A percentile compares a stretch with the other conserved stretches of the same genome.
These are phyloP conservation scores for Scalesia atractyloides DNA, from an alignment of 129 eudicot genomes.

Conservation along the genomic window DNA sequence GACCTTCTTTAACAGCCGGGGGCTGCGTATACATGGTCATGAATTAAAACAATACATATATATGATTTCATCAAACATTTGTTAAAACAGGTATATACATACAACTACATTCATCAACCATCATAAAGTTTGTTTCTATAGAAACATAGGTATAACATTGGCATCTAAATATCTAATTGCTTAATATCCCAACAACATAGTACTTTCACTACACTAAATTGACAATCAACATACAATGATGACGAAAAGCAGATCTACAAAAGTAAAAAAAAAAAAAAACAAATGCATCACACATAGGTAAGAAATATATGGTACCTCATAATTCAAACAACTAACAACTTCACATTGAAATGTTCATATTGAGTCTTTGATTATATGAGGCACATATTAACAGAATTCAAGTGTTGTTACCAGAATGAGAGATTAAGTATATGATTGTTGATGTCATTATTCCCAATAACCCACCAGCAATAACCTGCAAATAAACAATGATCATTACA, in stretches of 20 bases:
- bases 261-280: background rate
- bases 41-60: too few relatives aligned
- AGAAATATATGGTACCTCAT: background rate
- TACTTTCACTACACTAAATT: constrained; percentile 16
- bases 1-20: too few relatives aligned
- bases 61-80: background rate
- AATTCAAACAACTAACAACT: constrained; percentile 3
- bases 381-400: constrained; percentile 19
- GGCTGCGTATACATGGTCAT: too few relatives aligned
- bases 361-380: background rate
- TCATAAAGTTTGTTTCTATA: background rate
- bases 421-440: constrained; percentile 37
- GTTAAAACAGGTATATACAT: background rate
- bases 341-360: constrained; percentile 11
- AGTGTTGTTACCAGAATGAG: constrained; percentile 28
- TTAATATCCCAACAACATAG: constrained; percentile 13
- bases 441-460: constrained; percentile 58
- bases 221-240: constrained; percentile 29
- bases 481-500: background rate
- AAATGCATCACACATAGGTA: constrained; percentile 23
- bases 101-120: background rate
- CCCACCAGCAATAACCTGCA: constrained; percentile 72
- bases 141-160: background rate
- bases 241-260: constrained; percentile 14
- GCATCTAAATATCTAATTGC: constrained; percentile 20